Percentiles rank a stretch among this genome's conserved stretches.
Conservation (phyloP, 2,329 filamentous ascomycete species). For the Alternaria infectoria region DNA sequence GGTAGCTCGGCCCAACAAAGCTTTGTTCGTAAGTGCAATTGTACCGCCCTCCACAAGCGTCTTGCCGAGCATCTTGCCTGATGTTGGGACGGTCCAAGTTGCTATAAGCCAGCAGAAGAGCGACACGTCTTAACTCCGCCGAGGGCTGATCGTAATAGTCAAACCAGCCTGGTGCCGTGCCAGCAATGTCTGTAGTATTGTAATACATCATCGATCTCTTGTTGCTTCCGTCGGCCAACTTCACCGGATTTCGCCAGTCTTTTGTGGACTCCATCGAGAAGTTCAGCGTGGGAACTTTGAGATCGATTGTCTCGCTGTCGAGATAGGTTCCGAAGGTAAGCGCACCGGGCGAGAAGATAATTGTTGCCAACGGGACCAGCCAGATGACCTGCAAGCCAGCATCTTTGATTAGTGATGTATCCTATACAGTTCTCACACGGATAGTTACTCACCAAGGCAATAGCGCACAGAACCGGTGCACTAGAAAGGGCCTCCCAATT, state of each 20-base stretch:
- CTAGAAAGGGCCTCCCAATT: slow-evolving; percentile 43
- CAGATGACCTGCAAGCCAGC: slow-evolving; percentile 25
- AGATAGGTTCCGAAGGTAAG: slow-evolving; percentile 45
- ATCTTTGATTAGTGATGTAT: neutral
- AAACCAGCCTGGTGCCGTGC: slow-evolving; percentile 29
- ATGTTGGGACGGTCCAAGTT: slow-evolving; percentile 35
- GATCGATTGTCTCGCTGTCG: slow-evolving; percentile 17
- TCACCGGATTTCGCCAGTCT: slow-evolving; percentile 39
- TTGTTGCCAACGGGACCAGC: slow-evolving; percentile 46
- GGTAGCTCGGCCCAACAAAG: slow-evolving; percentile 42
- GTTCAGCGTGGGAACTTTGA: slow-evolving; percentile 34
- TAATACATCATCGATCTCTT: slow-evolving; percentile 41
- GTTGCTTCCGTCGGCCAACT: slow-evolving; percentile 26
- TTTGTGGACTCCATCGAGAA: slow-evolving; percentile 42
- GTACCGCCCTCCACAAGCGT: slow-evolving; percentile 44
- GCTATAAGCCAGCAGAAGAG: slow-evolving; percentile 40
- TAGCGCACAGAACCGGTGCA: slow-evolving; percentile 32
- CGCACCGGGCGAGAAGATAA: slow-evolving; percentile 48
- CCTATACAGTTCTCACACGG: neutral
- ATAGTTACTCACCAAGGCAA: slow-evolving; percentile 24
- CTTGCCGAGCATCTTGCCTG: slow-evolving; percentile 38
- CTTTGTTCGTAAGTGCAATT: slow-evolving; percentile 44
- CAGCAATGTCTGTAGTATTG: slow-evolving; percentile 41
- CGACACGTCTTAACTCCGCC: slow-evolving; percentile 33
- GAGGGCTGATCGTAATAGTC: slow-evolving; percentile 48